These are phyloP conservation scores for Posidonia australis DNA, from an alignment of 106 monocot genomes.

Conservation along the genomic window DNA sequence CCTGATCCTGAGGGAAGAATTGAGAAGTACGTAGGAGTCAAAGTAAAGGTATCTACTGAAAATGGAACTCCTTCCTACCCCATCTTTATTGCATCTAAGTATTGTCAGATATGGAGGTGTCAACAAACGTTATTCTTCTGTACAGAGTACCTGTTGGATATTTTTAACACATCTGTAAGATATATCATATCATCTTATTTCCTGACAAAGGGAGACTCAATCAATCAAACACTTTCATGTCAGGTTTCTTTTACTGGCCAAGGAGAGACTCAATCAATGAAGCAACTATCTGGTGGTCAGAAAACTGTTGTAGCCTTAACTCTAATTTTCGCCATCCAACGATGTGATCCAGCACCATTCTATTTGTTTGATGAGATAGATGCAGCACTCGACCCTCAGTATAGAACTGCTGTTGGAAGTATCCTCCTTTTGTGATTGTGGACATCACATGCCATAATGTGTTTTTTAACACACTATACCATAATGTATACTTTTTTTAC, in stretches of 20 bases:
- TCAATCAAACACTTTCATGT: background rate
- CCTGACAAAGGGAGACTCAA: background rate
- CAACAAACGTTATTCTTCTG: too few relatives aligned
- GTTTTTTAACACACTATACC: too few relatives aligned
- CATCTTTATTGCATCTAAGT: background rate
- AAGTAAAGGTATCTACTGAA: conserved; percentile 70
- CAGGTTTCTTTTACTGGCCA: conserved; percentile 99
- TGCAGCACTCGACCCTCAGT: conserved; percentile 93
- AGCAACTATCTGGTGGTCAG: conserved; percentile 97
- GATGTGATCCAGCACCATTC: conserved; percentile 98
- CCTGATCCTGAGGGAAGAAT: conserved; percentile 92
- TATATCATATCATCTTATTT: background rate
- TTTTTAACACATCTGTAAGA: too few relatives aligned
- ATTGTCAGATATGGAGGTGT: background rate
- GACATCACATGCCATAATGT: background rate
- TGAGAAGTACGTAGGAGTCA: conserved; percentile 95
- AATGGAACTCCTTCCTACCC: background rate
- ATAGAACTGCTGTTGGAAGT: conserved; percentile 98
- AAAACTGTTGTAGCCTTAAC: conserved; percentile 97
- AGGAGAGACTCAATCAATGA: conserved; percentile 99
- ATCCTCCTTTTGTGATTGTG: conserved; percentile 28
- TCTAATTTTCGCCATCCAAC: conserved; percentile 92
- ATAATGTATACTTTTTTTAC: too few relatives aligned
- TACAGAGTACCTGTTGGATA: too few relatives aligned
- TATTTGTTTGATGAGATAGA: conserved; percentile 99